phyloP scores from a whole-genome alignment of 192 early-diverging fungal species.

The Lunasporangiospora selenospora region DNA sequence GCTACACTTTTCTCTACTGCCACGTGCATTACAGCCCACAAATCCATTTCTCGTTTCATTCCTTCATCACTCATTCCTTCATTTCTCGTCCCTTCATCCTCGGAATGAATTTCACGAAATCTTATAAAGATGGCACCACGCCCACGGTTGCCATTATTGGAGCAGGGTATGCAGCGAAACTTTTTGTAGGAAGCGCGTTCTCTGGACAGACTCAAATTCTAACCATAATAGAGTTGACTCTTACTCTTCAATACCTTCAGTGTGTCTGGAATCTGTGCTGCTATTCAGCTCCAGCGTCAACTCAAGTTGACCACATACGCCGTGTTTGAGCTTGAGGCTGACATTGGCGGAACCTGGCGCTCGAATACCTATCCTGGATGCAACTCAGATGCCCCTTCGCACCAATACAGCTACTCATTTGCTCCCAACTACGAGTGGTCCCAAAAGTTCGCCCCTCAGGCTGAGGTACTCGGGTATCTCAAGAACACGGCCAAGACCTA shows the following conservation, averaged over 20 bases:
- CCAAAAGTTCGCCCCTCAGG: conserved; percentile 29
- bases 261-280: conserved; percentile 48
- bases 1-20: too few relatives aligned
- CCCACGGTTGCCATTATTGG: conserved; percentile 35
- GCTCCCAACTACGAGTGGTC: conserved; percentile 55
- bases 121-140: conserved; percentile 21
- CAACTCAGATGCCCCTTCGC: conserved; percentile 49
- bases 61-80: too few relatives aligned
- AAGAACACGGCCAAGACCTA: conserved; percentile 31
- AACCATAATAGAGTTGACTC: background rate
- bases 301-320: conserved; percentile 46
- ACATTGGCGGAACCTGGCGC: conserved; percentile 54
- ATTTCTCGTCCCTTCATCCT: background rate
- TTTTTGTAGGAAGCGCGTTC: too few relatives aligned
- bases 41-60: too few relatives aligned
- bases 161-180: conserved; percentile 43
- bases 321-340: conserved; percentile 46
- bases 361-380: conserved; percentile 50
- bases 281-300: conserved; percentile 49
- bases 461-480: conserved; percentile 23
- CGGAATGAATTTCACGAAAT: conserved; percentile 27
- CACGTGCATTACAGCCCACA: too few relatives aligned
- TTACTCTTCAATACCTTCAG: background rate
- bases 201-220: background rate
- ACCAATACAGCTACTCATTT: conserved; percentile 54